These are phyloP conservation scores for Diospyros kaki DNA, from an alignment of 148 eudicot species.

Conservation along the genomic window DNA sequence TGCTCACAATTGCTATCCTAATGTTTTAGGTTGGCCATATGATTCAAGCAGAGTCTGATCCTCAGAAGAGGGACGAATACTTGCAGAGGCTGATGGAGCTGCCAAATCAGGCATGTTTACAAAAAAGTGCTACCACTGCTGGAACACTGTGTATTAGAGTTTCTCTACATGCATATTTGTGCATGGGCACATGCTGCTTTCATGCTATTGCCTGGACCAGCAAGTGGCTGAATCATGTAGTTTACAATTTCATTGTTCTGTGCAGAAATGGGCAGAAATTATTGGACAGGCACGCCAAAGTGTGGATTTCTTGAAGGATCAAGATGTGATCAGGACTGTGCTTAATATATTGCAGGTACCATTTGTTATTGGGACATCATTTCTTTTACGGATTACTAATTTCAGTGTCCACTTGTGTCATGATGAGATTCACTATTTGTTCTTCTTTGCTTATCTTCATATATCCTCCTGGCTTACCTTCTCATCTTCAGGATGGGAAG, in stretches of 20 bases:
- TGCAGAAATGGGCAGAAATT: slow-evolving; percentile 96
- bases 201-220: not conserved
- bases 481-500: too few relatives aligned
- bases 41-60: slow-evolving; percentile 95
- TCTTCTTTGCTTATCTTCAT: not conserved
- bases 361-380: too few relatives aligned
- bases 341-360: slow-evolving; percentile 95
- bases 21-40: slow-evolving; percentile 77
- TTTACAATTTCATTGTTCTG: slow-evolving; percentile 15
- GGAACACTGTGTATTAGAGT: not conserved
- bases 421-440: not conserved
- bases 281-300: slow-evolving; percentile 96
- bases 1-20: not conserved
- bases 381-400: too few relatives aligned
- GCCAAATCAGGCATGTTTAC: slow-evolving; percentile 75
- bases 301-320: slow-evolving; percentile 82
- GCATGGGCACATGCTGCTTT: not conserved
- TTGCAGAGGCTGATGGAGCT: slow-evolving; percentile 88
- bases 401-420: not conserved
- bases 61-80: slow-evolving; percentile 84
- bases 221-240: not conserved
- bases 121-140: not conserved
- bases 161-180: not conserved
- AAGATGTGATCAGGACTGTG: slow-evolving; percentile 76
- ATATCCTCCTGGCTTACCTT: too few relatives aligned